A percentile compares a stretch with the other conserved stretches of the same genome.
phyloP scores from a whole-genome alignment of 495 filamentous ascomycete species.

The Trichoderma erinaceum region DNA sequence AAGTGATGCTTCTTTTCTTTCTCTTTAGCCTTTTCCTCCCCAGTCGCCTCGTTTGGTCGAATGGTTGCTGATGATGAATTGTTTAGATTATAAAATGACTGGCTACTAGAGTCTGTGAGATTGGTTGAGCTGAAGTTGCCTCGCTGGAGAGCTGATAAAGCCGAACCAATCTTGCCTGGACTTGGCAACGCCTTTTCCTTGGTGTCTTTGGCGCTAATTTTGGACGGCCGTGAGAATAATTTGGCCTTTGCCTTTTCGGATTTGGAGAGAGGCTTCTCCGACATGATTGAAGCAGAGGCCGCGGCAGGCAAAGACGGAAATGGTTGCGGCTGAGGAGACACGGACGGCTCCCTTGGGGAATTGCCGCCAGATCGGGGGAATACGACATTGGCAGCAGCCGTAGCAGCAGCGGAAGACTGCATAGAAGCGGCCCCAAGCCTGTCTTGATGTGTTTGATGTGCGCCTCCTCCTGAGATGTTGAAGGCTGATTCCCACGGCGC shows the following conservation, averaged over 20 bases:
- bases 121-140: conserved; percentile 72
- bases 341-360: conserved; percentile 35
- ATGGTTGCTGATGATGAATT: conserved; percentile 85
- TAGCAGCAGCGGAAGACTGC: conserved; percentile 56
- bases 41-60: conserved; percentile 38
- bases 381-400: conserved; percentile 79
- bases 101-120: conserved; percentile 60
- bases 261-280: conserved; percentile 57
- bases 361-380: conserved; percentile 60
- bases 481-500: conserved; percentile 49
- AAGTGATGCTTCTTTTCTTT: conserved; percentile 79
- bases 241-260: conserved; percentile 85
- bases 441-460: conserved; percentile 13
- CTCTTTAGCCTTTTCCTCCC: conserved; percentile 38
- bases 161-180: conserved; percentile 67
- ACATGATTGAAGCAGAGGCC: conserved; percentile 36
- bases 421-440: not conserved
- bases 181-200: conserved; percentile 71
- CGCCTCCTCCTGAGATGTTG: conserved; percentile 20
- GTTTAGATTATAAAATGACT: conserved; percentile 72
- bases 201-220: conserved; percentile 66
- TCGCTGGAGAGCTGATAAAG: conserved; percentile 55
- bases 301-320: conserved; percentile 17
- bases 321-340: conserved; percentile 1
- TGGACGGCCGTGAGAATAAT: conserved; percentile 83